A percentile compares a stretch with the other conserved stretches of the same genome.
Evolutionary conservation across 2,329 filamentous ascomycete genomes (phyloP).

Genomic region (Pseudocercospora crystallina): DNA sequence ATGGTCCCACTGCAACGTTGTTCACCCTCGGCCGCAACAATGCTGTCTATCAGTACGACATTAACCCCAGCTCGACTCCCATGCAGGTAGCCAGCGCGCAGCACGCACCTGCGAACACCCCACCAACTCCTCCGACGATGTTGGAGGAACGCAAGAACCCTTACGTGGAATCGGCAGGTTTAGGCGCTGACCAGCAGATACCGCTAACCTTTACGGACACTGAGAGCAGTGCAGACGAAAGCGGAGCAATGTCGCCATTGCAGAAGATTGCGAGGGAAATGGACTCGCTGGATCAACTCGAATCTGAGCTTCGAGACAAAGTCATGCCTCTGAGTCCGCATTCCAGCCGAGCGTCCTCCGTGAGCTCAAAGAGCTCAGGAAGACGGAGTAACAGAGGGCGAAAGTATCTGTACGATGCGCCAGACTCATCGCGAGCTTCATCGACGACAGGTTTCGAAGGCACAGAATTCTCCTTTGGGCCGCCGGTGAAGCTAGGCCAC

Average conservation of each 20-base stretch:
- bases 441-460: constrained; percentile 33
- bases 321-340: constrained; percentile 67
- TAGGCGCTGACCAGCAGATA: constrained; percentile 25
- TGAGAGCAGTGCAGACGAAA: constrained; percentile 73
- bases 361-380: constrained; percentile 57
- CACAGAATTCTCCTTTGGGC: constrained; percentile 41
- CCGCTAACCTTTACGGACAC: constrained; percentile 48
- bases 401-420: constrained; percentile 49
- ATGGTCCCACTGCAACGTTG: constrained; percentile 84
- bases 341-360: constrained; percentile 65
- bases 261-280: constrained; percentile 73
- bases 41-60: constrained; percentile 91
- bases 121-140: constrained; percentile 79
- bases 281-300: constrained; percentile 59
- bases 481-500: constrained; percentile 29
- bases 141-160: constrained; percentile 66
- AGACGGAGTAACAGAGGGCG: constrained; percentile 40
- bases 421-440: constrained; percentile 39
- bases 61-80: constrained; percentile 69
- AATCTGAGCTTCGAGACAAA: constrained; percentile 55
- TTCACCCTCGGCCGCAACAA: constrained; percentile 88
- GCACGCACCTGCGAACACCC: constrained; percentile 74
- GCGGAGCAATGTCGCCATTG: constrained; percentile 63
- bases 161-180: constrained; percentile 29
- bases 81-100: constrained; percentile 83